A percentile compares a stretch with the other conserved stretches of the same genome.
Conservation (phyloP, 2,329 filamentous ascomycete species). For the Cytospora paraplurivora region DNA sequence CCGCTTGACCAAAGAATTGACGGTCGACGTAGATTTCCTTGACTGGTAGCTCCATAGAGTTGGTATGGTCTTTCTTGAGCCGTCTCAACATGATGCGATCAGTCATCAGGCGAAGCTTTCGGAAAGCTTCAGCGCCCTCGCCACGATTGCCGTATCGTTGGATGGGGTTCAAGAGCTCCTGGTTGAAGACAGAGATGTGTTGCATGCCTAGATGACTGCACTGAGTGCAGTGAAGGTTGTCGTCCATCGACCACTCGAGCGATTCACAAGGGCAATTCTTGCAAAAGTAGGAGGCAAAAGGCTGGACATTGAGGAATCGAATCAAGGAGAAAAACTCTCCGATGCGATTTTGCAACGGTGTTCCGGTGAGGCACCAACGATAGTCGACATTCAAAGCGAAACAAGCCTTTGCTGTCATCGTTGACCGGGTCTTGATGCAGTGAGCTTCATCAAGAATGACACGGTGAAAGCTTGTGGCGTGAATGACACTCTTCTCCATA, state of each 20-base stretch:
- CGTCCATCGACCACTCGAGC: slow-evolving; percentile 80
- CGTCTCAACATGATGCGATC: slow-evolving; percentile 94
- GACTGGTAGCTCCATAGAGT: slow-evolving; percentile 93
- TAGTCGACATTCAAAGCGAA: slow-evolving; percentile 86
- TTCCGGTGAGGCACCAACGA: slow-evolving; percentile 95
- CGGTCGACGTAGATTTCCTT: slow-evolving; percentile 92
- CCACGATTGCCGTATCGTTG: slow-evolving; percentile 62
- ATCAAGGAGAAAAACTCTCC: slow-evolving; percentile 96
- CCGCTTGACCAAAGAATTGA: slow-evolving; percentile 95
- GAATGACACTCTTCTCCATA: slow-evolving; percentile 79
- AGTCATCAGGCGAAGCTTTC: slow-evolving; percentile 84
- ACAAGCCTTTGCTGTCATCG: slow-evolving; percentile 91
- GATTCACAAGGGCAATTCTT: slow-evolving; percentile 79
- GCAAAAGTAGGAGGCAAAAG: slow-evolving; percentile 94
- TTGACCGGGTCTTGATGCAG: slow-evolving; percentile 87
- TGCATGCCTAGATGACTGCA: slow-evolving; percentile 61
- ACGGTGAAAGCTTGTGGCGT: slow-evolving; percentile 84
- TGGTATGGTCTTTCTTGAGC: slow-evolving; percentile 89
- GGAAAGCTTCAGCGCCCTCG: slow-evolving; percentile 69
- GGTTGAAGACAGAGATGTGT: slow-evolving; percentile 63
- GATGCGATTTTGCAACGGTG: slow-evolving; percentile 94
- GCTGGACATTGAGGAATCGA: slow-evolving; percentile 84
- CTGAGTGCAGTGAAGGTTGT: slow-evolving; percentile 67
- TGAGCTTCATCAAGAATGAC: slow-evolving; percentile 86
- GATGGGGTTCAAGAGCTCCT: slow-evolving; percentile 88